Conservation (phyloP, 768 basidiomycete species). For the Astraeus odoratus region DNA sequence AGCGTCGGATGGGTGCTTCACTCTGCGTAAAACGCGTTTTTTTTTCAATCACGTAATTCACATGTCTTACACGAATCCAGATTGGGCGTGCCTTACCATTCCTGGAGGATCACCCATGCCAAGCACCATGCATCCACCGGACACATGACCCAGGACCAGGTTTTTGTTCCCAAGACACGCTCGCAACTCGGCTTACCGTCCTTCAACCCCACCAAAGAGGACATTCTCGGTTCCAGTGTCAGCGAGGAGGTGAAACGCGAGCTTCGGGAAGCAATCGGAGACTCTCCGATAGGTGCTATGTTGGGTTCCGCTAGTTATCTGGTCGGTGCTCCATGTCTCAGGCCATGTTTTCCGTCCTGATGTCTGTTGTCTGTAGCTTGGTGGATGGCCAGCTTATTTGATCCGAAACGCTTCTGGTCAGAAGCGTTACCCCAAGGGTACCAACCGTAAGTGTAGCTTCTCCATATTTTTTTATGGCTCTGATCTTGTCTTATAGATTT, state of each 20-base stretch:
- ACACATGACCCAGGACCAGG: constrained; percentile 93
- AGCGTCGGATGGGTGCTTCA: constrained; percentile 88
- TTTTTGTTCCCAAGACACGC: constrained; percentile 90
- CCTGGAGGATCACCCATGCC: constrained; percentile 91
- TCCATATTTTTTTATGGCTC: background rate
- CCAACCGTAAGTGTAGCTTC: constrained; percentile 57
- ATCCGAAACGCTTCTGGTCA: constrained; percentile 83
- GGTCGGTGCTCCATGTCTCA: constrained; percentile 33
- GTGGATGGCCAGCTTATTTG: constrained; percentile 85
- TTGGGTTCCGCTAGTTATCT: constrained; percentile 50
- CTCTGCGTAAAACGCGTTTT: constrained; percentile 60
- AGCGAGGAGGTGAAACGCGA: constrained; percentile 62
- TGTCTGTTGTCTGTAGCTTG: constrained; percentile 38
- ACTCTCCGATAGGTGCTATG: constrained; percentile 76
- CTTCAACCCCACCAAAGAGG: constrained; percentile 63
- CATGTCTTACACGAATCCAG: constrained; percentile 34
- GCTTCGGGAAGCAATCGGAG: constrained; percentile 81
- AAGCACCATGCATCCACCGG: constrained; percentile 94
- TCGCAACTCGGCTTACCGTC: constrained; percentile 57
- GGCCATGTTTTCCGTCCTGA: constrained; percentile 2
- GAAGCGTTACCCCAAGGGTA: constrained; percentile 63
- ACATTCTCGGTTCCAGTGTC: constrained; percentile 57
- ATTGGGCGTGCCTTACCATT: constrained; percentile 93
- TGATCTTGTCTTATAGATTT: constrained; percentile 47
- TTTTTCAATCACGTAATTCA: constrained; percentile 10